Evolutionary conservation across 225 moss, liverwort and hornwort species (phyloP).

Genomic region (Pseudoscleropodium purum): DNA sequence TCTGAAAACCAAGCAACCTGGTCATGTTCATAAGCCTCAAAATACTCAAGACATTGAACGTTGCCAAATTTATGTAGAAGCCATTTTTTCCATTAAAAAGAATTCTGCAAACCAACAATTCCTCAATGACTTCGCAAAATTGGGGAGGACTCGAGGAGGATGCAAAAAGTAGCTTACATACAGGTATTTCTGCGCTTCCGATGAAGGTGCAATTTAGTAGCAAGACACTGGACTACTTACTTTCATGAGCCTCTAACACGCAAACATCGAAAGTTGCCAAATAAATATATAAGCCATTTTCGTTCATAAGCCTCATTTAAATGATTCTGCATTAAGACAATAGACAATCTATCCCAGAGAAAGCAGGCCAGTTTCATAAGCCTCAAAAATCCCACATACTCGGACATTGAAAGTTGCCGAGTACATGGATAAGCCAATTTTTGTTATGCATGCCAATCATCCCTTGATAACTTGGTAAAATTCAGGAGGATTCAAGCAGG

Average conservation of each 20-base stretch:
- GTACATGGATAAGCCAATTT: not conserved
- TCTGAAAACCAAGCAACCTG: constrained; percentile 43
- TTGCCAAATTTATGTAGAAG: not conserved
- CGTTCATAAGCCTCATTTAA: not conserved
- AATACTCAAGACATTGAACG: not conserved
- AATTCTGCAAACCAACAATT: not conserved
- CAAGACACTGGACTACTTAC: constrained; percentile 57
- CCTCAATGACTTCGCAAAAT: not conserved
- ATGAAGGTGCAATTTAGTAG: constrained; percentile 49
- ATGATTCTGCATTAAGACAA: not conserved
- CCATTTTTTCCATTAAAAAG: not conserved
- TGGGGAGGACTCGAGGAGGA: not conserved
- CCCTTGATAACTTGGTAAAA: not conserved
- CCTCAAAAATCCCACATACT: not conserved
- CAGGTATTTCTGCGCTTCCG: constrained; percentile 62
- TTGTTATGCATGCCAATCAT: not conserved
- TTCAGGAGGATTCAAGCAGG: not conserved
- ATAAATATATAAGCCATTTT: not conserved
- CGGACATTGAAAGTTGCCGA: not conserved
- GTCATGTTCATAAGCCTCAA: not conserved
- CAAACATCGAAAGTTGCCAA: not conserved
- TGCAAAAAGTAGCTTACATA: constrained; percentile 26
- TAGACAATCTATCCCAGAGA: not conserved
- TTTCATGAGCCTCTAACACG: not conserved
- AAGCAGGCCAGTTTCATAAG: not conserved